Evolutionary conservation across 1,139 yeast genomes (phyloP).

Genomic region (Wickerhamomyces sp.): DNA sequence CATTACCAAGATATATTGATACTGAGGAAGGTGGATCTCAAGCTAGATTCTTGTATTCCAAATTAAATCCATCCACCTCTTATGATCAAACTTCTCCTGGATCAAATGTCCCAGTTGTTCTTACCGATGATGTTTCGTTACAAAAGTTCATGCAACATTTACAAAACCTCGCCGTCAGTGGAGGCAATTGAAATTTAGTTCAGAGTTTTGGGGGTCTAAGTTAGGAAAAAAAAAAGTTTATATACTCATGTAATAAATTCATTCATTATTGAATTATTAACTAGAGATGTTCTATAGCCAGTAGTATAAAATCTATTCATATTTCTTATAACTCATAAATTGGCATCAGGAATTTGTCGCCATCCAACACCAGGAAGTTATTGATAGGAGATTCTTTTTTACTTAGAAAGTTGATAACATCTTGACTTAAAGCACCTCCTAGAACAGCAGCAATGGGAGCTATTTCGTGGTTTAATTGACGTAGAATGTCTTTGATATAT

Average conservation of each 20-base stretch:
- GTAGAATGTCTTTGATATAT: constrained; percentile 36
- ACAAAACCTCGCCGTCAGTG: constrained; percentile 71
- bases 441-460: constrained; percentile 83
- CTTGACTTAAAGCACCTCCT: constrained; percentile 91
- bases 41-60: constrained; percentile 92
- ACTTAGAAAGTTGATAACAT: constrained; percentile 77
- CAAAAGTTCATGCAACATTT: constrained; percentile 90
- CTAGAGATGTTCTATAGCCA: too few species aligned
- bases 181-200: constrained; percentile 27
- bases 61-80: constrained; percentile 88
- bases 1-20: constrained; percentile 92
- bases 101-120: constrained; percentile 65
- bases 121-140: constrained; percentile 91
- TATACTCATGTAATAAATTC: too few species aligned
- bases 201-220: neutral
- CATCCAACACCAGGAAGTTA: constrained; percentile 75
- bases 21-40: constrained; percentile 98
- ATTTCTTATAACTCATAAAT: constrained; percentile 40
- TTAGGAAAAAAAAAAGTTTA: neutral
- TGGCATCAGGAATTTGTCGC: constrained; percentile 68
- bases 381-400: constrained; percentile 77
- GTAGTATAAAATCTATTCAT: too few species aligned
- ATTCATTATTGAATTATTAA: too few species aligned
- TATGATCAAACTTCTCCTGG: constrained; percentile 59
- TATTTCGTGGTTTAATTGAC: constrained; percentile 63